Conservation (phyloP, 106 monocot species). For the Dendrobium huoshanense region DNA sequence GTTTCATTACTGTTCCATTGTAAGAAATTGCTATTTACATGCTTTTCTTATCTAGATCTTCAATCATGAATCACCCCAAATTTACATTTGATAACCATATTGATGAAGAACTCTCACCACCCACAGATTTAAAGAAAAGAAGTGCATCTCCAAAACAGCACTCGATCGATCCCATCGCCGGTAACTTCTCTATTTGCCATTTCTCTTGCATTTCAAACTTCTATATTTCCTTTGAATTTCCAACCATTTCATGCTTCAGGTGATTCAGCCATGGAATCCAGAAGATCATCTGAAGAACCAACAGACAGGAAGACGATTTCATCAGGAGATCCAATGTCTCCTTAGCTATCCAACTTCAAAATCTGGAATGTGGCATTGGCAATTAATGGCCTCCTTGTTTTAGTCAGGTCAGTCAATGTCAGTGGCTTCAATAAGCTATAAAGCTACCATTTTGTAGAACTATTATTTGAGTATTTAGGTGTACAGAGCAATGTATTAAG, state of each 20-base stretch:
- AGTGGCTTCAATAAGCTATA: constrained; percentile 5
- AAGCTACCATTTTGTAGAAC: constrained; percentile 19
- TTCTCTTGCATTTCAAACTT: background rate
- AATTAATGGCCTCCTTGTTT: constrained; percentile 13
- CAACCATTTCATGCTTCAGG: background rate
- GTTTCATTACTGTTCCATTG: no score
- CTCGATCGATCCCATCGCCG: constrained; percentile 20
- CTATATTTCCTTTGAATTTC: background rate
- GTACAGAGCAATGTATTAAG: constrained; percentile 13
- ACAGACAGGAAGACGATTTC: constrained; percentile 14
- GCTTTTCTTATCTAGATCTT: background rate
- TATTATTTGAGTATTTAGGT: background rate
- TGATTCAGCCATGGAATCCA: constrained; percentile 12
- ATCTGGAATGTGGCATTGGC: background rate
- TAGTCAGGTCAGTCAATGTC: constrained; percentile 8
- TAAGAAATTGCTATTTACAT: background rate
- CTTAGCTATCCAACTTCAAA: constrained; percentile 1
- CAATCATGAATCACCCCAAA: background rate
- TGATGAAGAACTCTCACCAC: background rate
- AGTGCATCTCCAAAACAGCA: constrained; percentile 11
- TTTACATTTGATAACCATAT: background rate
- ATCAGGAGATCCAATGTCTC: constrained; percentile 27
- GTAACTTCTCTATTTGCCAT: background rate
- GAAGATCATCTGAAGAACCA: constrained; percentile 8
- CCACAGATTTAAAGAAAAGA: constrained; percentile 12